These are phyloP conservation scores for Puccinia hordei DNA, from an alignment of 1,284 basidiomycete species.

Conservation along the genomic window DNA sequence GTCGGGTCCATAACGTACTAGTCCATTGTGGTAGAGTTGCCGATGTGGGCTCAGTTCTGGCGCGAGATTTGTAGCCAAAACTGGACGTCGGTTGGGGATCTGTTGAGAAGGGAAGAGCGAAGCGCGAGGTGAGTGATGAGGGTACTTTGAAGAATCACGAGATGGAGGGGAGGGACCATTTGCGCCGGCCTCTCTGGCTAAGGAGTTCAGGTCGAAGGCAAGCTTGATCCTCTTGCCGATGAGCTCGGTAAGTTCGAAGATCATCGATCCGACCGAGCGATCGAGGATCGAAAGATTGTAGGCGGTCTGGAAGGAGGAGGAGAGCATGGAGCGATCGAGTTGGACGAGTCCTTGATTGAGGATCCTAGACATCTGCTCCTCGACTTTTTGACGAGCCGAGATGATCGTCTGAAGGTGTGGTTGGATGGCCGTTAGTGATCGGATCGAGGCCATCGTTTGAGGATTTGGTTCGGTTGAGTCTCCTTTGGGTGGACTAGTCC, in stretches of 20 bases:
- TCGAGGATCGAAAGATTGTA: constrained; percentile 86
- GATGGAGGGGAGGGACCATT: constrained; percentile 68
- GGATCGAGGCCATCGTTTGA: constrained; percentile 24
- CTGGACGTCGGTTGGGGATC: constrained; percentile 62
- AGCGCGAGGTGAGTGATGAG: no score
- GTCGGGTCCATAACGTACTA: constrained; percentile 74
- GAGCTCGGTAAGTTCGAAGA: constrained; percentile 78
- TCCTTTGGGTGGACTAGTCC: not conserved
- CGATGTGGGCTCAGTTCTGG: constrained; percentile 80
- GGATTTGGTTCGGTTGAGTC: not conserved
- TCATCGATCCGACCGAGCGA: constrained; percentile 75
- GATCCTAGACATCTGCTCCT: constrained; percentile 26
- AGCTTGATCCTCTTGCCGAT: constrained; percentile 74
- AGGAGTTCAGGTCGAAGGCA: constrained; percentile 80
- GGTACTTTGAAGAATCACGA: constrained; percentile 1
- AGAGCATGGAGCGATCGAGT: constrained; percentile 74
- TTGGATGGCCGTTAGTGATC: constrained; percentile 15
- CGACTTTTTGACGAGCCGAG: constrained; percentile 16
- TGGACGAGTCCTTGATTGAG: constrained; percentile 38
- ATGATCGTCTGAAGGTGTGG: constrained; percentile 22
- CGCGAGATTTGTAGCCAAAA: constrained; percentile 72
- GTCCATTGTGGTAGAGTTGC: constrained; percentile 79
- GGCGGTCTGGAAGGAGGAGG: constrained; percentile 88
- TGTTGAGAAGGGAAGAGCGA: constrained; percentile 54
- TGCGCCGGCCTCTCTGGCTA: constrained; percentile 75